Evolutionary conservation across 306 rosid genomes (phyloP).

Genomic region (Parietaria judaica): DNA sequence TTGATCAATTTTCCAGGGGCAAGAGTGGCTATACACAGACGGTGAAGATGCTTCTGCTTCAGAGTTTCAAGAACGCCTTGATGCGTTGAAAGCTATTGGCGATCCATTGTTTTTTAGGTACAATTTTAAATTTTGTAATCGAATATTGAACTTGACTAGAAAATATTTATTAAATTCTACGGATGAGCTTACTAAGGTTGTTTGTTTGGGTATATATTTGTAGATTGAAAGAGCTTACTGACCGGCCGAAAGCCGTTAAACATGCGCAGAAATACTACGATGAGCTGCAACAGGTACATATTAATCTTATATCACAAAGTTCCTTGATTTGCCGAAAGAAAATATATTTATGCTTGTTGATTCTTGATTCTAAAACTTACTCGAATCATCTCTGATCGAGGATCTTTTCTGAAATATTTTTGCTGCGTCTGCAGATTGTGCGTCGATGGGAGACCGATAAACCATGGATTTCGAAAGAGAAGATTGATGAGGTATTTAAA

Average conservation of each 20-base stretch:
- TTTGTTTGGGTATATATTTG: conserved; percentile 28
- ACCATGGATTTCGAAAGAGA: conserved; percentile 74
- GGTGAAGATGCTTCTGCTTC: conserved; percentile 94
- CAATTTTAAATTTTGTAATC: conserved; percentile 11
- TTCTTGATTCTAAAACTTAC: too few species aligned
- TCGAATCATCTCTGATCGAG: too few species aligned
- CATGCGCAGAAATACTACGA: conserved; percentile 53
- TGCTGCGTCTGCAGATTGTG: conserved; percentile 41
- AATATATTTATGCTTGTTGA: background rate
- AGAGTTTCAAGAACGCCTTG: conserved; percentile 70
- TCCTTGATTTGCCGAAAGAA: background rate
- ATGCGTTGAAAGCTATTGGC: conserved; percentile 66
- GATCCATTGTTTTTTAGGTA: conserved; percentile 89
- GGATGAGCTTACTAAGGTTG: conserved; percentile 1
- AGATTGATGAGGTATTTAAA: conserved; percentile 57
- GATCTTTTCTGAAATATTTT: background rate
- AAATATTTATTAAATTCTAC: background rate
- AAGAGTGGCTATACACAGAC: conserved; percentile 94
- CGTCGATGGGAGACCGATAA: conserved; percentile 65
- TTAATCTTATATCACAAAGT: conserved; percentile 2
- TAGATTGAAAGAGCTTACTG: conserved; percentile 86
- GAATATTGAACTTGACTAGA: background rate
- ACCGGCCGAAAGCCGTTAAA: conserved; percentile 62
- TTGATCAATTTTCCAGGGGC: conserved; percentile 48
- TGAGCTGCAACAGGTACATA: conserved; percentile 66